Evolutionary conservation across 139 green algal species (phyloP).

Genomic region (Eudorina sp.): DNA sequence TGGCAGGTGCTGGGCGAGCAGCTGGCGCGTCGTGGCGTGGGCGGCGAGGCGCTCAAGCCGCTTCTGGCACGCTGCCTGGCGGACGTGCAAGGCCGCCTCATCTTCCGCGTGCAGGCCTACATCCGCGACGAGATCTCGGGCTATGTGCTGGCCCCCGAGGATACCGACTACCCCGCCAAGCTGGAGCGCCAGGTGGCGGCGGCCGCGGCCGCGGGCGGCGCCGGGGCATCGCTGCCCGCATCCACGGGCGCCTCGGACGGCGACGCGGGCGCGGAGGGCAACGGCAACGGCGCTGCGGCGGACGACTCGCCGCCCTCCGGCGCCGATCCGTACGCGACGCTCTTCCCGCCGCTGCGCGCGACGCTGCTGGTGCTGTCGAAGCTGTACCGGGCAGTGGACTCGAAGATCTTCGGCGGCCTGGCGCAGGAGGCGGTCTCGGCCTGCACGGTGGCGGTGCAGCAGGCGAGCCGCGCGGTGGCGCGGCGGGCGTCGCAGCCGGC

Average conservation of each 20-base stretch:
- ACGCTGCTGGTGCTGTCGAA: constrained; percentile 90
- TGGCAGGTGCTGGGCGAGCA: constrained; percentile 85
- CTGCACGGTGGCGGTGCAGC: constrained; percentile 82
- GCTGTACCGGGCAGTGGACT: constrained; percentile 91
- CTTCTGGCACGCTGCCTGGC: constrained; percentile 82
- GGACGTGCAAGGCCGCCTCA: constrained; percentile 94
- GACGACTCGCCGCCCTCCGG: background rate
- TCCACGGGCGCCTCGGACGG: constrained; percentile 4
- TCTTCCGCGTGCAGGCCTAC: constrained; percentile 84
- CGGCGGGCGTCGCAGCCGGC: background rate
- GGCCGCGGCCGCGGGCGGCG: constrained; percentile 30
- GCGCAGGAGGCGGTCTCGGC: constrained; percentile 91
- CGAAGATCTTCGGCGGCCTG: constrained; percentile 87
- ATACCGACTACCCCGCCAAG: constrained; percentile 90
- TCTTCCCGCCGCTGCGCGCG: constrained; percentile 88
- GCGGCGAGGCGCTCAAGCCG: constrained; percentile 82
- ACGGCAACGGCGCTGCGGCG: constrained; percentile 3
- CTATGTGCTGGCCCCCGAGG: constrained; percentile 75
- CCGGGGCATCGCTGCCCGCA: background rate
- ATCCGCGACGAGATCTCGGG: constrained; percentile 87
- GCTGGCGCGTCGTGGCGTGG: constrained; percentile 69
- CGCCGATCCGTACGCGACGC: constrained; percentile 54
- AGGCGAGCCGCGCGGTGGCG: constrained; percentile 58
- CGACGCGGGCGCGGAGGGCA: background rate
- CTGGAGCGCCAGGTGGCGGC: constrained; percentile 65